Conservation (phyloP, 139 green algal species). For the Pleodorina starrii region DNA sequence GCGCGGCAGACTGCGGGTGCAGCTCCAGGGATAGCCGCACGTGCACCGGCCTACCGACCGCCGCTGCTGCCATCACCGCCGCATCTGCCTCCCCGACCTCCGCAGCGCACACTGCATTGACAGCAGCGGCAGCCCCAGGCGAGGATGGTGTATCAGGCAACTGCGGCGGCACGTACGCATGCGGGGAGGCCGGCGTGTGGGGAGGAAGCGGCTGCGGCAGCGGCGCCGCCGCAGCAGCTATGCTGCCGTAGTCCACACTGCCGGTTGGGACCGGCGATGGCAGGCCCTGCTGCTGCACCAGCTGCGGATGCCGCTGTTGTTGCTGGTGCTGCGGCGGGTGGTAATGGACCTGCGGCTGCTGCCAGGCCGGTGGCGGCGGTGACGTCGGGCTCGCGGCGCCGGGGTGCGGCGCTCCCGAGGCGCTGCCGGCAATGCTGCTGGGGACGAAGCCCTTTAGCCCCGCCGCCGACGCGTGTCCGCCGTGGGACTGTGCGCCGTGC, state of each 20-base stretch:
- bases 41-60: no score
- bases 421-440: background rate
- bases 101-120: no score
- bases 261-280: background rate
- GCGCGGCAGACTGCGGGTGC: no score
- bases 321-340: background rate
- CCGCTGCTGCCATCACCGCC: no score
- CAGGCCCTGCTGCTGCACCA: background rate
- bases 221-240: background rate
- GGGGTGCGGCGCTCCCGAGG: no score
- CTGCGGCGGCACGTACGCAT: background rate
- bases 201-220: background rate
- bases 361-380: no score
- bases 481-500: no score
- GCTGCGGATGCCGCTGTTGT: background rate
- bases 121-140: no score
- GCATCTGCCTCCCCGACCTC: no score
- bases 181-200: background rate
- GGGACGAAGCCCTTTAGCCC: background rate
- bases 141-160: no score
- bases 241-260: background rate
- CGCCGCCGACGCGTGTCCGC: background rate
- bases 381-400: background rate
- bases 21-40: no score
- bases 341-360: background rate